These are phyloP conservation scores for Pyrenochaeta sp. DNA, from an alignment of 2,329 filamentous ascomycete genomes.

Conservation along the genomic window DNA sequence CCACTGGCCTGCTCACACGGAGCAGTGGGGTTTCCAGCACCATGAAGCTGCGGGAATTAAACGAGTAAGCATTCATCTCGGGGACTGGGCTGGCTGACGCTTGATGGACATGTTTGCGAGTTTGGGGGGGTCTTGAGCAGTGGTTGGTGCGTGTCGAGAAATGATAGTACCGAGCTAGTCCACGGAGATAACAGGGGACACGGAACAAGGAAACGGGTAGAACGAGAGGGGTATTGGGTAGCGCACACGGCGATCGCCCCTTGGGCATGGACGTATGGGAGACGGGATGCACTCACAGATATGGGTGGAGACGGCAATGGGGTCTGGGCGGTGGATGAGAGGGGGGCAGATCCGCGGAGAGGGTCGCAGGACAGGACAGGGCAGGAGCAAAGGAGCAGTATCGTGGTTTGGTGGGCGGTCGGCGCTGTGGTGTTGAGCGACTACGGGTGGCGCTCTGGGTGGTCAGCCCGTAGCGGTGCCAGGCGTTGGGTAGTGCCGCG, in stretches of 20 bases:
- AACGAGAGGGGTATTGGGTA: slow-evolving; percentile 9
- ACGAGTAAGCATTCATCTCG: slow-evolving; percentile 7
- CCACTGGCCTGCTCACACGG: slow-evolving; percentile 79
- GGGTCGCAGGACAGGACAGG: slow-evolving; percentile 5
- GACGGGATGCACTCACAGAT: slow-evolving; percentile 28
- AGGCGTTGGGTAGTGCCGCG: slow-evolving; percentile 1
- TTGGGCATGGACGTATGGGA: slow-evolving; percentile 2
- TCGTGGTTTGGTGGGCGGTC: slow-evolving; percentile 10
- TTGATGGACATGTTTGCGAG: neutral
- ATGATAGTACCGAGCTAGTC: neutral
- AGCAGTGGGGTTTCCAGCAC: slow-evolving; percentile 66
- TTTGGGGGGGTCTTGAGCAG: neutral
- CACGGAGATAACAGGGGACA: neutral
- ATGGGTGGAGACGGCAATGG: slow-evolving; percentile 22
- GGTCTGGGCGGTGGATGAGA: slow-evolving; percentile 26
- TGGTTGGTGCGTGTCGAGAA: neutral
- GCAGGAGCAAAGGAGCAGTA: slow-evolving; percentile 6
- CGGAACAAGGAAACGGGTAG: neutral
- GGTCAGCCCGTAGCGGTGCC: slow-evolving; percentile 2
- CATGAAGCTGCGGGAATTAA: slow-evolving; percentile 46
- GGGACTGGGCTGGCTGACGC: neutral
- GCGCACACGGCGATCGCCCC: neutral
- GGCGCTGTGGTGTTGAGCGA: slow-evolving; percentile 27
- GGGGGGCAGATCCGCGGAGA: slow-evolving; percentile 2
- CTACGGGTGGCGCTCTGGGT: slow-evolving; percentile 23